A percentile compares a stretch with the other conserved stretches of the same genome.
These are phyloP conservation scores for Backusella australiensis DNA, from an alignment of 192 early-diverging fungal genomes.

Conservation along the genomic window DNA sequence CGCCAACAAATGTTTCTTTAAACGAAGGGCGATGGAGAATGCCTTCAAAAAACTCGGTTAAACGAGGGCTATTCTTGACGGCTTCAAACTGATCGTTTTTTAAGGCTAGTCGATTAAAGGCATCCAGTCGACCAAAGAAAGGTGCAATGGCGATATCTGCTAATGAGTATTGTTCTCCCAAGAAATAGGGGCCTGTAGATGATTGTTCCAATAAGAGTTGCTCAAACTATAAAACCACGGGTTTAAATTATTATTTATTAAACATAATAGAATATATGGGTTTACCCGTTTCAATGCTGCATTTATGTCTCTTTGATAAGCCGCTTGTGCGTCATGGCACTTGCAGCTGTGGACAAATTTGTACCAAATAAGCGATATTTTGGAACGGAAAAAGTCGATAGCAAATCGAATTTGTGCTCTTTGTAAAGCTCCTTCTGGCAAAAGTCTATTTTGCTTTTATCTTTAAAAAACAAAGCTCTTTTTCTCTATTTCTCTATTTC, in stretches of 20 bases:
- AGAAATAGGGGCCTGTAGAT: neutral
- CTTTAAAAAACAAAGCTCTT: neutral
- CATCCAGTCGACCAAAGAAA: conserved; percentile 34
- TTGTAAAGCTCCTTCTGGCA: conserved; percentile 42
- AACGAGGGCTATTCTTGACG: neutral
- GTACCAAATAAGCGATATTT: conserved; percentile 23
- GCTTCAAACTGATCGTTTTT: conserved; percentile 6
- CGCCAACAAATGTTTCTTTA: neutral
- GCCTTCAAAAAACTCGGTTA: conserved; percentile 9
- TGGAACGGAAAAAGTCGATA: conserved; percentile 40
- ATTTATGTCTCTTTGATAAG: conserved; percentile 30
- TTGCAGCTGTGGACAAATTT: conserved; percentile 24
- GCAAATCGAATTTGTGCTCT: conserved; percentile 42
- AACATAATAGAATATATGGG: too few species aligned
- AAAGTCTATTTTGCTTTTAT: conserved; percentile 26
- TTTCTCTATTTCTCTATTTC: neutral
- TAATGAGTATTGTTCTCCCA: conserved; percentile 44
- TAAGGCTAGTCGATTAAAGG: neutral
- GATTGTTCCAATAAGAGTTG: too few species aligned
- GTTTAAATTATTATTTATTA: too few species aligned
- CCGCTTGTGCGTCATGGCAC: conserved; percentile 18
- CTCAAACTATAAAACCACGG: neutral
- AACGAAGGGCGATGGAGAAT: neutral
- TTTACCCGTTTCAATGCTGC: neutral
- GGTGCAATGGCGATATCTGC: conserved; percentile 49